Base-by-base conservation (phyloP, 2,329 filamentous ascomycete species). In the Pseudopithomyces maydicus region DNA sequence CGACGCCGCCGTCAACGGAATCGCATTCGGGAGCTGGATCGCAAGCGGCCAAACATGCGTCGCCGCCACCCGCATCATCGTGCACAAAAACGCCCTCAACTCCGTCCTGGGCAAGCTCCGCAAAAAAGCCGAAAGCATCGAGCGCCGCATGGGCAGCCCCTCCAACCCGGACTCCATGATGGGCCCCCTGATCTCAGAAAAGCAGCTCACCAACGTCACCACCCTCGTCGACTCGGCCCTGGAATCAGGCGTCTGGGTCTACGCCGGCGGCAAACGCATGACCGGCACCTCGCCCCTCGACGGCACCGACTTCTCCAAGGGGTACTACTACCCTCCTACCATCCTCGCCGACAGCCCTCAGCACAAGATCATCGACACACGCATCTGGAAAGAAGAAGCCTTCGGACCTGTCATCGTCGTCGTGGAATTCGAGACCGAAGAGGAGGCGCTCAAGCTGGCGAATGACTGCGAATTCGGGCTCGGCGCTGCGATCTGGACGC, bases 101-200 rank as follows among this genome's bases (percentile, higher is more conserved):
- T 68, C 77, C 2, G 68, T 77, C 0, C 67, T 83, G 7, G 59
- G 72, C 6, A 77, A 76, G 22, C 61, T 80, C 19, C 72, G 79
- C 47, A 61, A 56, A 15, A 80, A 77, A 54, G 68, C 84, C 2
- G 78, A 84, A n/a, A 83, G 80, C 5, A 84, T 86, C 29, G 66
- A 77, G 0, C 69, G 76, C 3, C 80, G 83, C 4, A 85, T 88
- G 70, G 87, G 86, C 1, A 79, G 82, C 4, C 86, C 86, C 0
- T 77, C 72, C 2, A 85, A 88, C 53, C 74, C 77, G 0, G 79
- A 79, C 1, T 87, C 84, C 0, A 84, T 84, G 72, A 90, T 90
- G 82, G 88, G 88, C 0, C 84, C 85, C 0, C 74, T 90, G 1
- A 82, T 90, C 33, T 88, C 86, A 0, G 79, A 78, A 6, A 81